Conservation (phyloP, 805 yeast species). For the Nakazawaea sp. region DNA sequence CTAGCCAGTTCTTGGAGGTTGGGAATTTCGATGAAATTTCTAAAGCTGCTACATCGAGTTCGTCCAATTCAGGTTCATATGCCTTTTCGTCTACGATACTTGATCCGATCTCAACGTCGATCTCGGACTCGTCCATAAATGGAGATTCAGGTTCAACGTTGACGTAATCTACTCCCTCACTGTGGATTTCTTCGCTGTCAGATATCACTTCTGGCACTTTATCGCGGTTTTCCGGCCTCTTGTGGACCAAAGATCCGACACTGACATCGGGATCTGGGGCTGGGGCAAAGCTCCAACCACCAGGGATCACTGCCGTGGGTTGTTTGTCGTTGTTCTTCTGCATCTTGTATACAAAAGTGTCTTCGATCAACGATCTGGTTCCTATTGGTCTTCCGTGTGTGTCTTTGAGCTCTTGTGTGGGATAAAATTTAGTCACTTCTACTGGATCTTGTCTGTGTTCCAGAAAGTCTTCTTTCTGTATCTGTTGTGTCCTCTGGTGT, state of each 20-base stretch:
- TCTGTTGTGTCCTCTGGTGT: slow-evolving; percentile 14
- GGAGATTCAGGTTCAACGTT: slow-evolving; percentile 9
- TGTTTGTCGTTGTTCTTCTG: slow-evolving; percentile 18
- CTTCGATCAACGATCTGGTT: slow-evolving; percentile 16
- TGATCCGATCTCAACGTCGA: slow-evolving; percentile 16
- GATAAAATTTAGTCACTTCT: neutral
- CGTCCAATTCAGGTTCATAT: slow-evolving; percentile 59
- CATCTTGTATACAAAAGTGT: slow-evolving; percentile 24
- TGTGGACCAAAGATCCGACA: slow-evolving; percentile 8
- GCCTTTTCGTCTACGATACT: slow-evolving; percentile 54
- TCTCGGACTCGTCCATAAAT: slow-evolving; percentile 10
- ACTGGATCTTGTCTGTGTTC: slow-evolving; percentile 1
- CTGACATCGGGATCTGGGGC: slow-evolving; percentile 7
- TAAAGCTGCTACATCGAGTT: slow-evolving; percentile 36
- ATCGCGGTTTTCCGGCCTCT: slow-evolving; percentile 5
- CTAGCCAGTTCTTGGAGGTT: slow-evolving; percentile 54
- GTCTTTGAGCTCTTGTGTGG: slow-evolving; percentile 12
- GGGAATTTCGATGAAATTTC: slow-evolving; percentile 37
- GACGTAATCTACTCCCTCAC: slow-evolving; percentile 8
- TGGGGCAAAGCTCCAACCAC: slow-evolving; percentile 21
- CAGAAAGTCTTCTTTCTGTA: slow-evolving; percentile 11
- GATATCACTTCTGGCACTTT: slow-evolving; percentile 8
- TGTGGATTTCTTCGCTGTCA: slow-evolving; percentile 3
- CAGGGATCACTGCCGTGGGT: slow-evolving; percentile 19
- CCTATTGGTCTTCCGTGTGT: slow-evolving; percentile 3